A percentile compares a stretch with the other conserved stretches of the same genome.
Evolutionary conservation across 1,284 basidiomycete genomes (phyloP).

Genomic region (Apiotrichum porosum): DNA sequence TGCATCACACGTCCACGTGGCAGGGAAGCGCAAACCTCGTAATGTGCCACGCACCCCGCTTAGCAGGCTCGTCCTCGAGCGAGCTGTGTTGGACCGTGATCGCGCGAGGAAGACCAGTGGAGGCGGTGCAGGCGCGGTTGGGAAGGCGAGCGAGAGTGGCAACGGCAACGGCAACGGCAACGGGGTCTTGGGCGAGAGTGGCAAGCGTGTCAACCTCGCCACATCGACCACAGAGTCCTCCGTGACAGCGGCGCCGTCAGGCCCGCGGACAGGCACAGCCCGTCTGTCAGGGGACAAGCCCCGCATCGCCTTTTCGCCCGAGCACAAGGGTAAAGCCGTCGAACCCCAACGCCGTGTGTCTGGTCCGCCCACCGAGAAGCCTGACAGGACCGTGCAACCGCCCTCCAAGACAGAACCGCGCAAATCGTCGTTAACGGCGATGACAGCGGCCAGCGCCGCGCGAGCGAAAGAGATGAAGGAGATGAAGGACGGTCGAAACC

Average conservation of each 20-base stretch:
- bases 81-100: neutral
- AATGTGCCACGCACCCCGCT: conserved; percentile 30
- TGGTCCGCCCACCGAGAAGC: neutral
- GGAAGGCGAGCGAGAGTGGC: too few species aligned
- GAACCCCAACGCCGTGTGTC: neutral
- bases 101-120: neutral
- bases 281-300: too few species aligned
- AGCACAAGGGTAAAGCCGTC: too few species aligned
- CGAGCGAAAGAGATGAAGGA: too few species aligned
- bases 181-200: neutral
- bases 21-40: conserved; percentile 18
- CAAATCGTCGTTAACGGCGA: neutral
- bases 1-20: conserved; percentile 3
- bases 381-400: too few species aligned
- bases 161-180: neutral
- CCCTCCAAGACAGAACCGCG: neutral
- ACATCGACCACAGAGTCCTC: neutral
- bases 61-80: conserved; percentile 39
- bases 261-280: neutral
- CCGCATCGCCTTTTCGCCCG: too few species aligned
- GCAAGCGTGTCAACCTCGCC: neutral
- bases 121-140: too few species aligned
- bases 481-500: too few species aligned
- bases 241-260: neutral
- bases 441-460: too few species aligned